Percentiles rank a stretch among this genome's conserved stretches.
These are phyloP conservation scores for Pseudogymnoascus pannorum DNA, from an alignment of 2,329 filamentous ascomycete species.

Conservation along the genomic window DNA sequence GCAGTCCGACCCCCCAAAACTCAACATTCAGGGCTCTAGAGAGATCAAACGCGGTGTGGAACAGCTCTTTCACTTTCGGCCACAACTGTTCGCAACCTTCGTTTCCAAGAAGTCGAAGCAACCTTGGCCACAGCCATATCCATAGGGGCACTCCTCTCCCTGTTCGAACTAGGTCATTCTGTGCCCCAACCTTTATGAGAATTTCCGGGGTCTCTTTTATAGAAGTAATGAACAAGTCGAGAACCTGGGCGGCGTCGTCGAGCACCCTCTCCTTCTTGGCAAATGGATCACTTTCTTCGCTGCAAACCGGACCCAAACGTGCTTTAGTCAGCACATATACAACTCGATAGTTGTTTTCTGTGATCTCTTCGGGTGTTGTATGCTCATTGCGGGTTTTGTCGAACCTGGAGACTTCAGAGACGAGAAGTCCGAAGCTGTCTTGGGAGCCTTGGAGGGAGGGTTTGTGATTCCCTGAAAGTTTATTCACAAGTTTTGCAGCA, in stretches of 20 bases:
- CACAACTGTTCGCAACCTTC: constrained; percentile 40
- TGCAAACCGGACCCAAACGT: constrained; percentile 1
- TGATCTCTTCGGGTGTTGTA: constrained; percentile 51
- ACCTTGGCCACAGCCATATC: constrained; percentile 55
- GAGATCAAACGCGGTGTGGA: constrained; percentile 42
- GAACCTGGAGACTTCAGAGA: constrained; percentile 47
- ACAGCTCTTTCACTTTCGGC: constrained; percentile 45
- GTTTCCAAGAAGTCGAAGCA: constrained; percentile 50
- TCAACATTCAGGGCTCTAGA: constrained; percentile 32
- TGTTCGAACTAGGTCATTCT: constrained; percentile 37
- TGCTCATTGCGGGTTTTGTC: constrained; percentile 45
- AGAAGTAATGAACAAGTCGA: constrained; percentile 69
- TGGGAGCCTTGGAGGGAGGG: constrained; percentile 58
- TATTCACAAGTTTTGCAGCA: constrained; percentile 79
- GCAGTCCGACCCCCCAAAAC: constrained; percentile 42
- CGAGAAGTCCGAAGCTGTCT: constrained; percentile 67
- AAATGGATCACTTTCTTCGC: constrained; percentile 56
- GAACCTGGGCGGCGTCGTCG: constrained; percentile 59
- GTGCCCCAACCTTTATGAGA: constrained; percentile 42
- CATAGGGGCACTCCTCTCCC: constrained; percentile 56
- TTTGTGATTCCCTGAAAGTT: constrained; percentile 59
- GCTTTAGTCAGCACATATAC: constrained; percentile 78
- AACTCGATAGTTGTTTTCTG: constrained; percentile 75
- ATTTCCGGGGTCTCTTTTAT: constrained; percentile 68
- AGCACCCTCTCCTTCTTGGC: constrained; percentile 45